Conservation (phyloP, 768 basidiomycete genomes). For the Lactarius pseudohatsudake region DNA sequence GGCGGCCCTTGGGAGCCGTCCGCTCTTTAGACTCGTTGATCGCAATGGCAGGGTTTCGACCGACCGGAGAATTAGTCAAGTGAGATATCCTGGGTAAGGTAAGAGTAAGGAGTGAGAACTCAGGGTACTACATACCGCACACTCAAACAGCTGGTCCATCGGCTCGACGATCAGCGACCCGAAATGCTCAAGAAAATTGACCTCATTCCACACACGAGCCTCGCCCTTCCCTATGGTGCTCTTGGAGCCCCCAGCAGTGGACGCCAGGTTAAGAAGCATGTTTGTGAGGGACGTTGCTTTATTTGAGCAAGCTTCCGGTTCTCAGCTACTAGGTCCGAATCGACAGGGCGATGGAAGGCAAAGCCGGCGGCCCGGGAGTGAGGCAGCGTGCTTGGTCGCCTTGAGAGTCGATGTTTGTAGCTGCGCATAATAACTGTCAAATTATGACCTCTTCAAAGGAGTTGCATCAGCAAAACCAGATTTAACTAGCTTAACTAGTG, state of each 20-base stretch:
- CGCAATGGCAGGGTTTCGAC: slow-evolving; percentile 62
- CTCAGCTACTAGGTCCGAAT: slow-evolving; percentile 63
- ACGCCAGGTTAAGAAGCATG: slow-evolving; percentile 54
- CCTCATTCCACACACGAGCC: slow-evolving; percentile 57
- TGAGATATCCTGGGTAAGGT: slow-evolving; percentile 65
- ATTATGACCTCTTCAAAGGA: slow-evolving; percentile 32
- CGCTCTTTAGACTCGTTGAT: slow-evolving; percentile 46
- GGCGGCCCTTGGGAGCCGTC: slow-evolving; percentile 41
- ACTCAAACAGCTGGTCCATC: slow-evolving; percentile 83
- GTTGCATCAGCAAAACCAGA: too few relatives aligned
- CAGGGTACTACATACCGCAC: slow-evolving; percentile 54
- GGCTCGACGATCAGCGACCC: slow-evolving; percentile 74
- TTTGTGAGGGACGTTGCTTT: slow-evolving; percentile 68
- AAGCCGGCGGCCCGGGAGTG: slow-evolving; percentile 65
- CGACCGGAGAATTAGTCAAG: slow-evolving; percentile 77
- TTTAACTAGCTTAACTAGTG: too few relatives aligned
- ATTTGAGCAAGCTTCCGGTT: slow-evolving; percentile 68
- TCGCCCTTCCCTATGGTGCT: slow-evolving; percentile 51
- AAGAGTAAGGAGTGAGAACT: not conserved
- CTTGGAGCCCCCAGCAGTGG: slow-evolving; percentile 41
- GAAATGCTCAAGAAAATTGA: slow-evolving; percentile 85
- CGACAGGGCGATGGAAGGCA: slow-evolving; percentile 86
- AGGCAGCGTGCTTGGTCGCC: slow-evolving; percentile 59
- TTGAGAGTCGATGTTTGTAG: slow-evolving; percentile 63
- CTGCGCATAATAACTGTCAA: slow-evolving; percentile 53